Evolutionary conservation across 768 basidiomycete species (phyloP).

Genomic region (Mrakia gelida): DNA sequence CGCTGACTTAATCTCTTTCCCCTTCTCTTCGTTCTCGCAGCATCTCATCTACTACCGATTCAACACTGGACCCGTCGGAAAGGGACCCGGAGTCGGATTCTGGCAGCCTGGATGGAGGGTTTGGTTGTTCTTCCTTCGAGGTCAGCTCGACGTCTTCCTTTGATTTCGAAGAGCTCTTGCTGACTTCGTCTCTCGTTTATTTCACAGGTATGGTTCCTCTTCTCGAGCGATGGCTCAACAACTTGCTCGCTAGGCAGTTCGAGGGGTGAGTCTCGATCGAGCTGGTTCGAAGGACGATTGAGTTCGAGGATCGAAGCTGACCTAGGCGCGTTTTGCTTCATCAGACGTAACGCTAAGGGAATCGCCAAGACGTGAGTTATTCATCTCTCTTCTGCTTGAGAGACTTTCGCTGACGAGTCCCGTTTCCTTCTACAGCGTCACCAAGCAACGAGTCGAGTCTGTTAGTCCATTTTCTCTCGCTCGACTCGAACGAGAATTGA

Average conservation of each 20-base stretch:
- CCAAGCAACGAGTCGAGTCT: constrained; percentile 97
- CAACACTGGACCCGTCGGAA: constrained; percentile 99
- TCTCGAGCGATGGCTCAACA: constrained; percentile 95
- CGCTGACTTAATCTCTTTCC: neutral
- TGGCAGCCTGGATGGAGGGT: constrained; percentile 99
- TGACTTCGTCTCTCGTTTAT: neutral
- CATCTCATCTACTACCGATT: constrained; percentile 84
- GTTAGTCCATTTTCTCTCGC: neutral
- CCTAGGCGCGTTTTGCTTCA: neutral
- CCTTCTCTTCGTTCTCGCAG: neutral
- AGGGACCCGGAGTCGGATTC: constrained; percentile 97
- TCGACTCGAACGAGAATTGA: neutral
- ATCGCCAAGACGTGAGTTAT: constrained; percentile 30
- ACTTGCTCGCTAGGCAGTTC: constrained; percentile 94
- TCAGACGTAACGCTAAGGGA: constrained; percentile 58
- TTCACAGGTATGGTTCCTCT: constrained; percentile 71
- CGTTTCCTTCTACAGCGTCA: constrained; percentile 53
- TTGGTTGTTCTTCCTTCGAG: constrained; percentile 99
- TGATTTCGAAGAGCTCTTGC: neutral
- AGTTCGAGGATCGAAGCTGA: neutral
- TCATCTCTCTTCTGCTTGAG: constrained; percentile 48
- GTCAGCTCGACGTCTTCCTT: constrained; percentile 41
- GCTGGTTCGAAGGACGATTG: no score
- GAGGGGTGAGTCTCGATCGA: constrained; percentile 55
- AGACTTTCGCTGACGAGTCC: neutral